Evolutionary conservation across 2,329 filamentous ascomycete species (phyloP).

Genomic region (Rhinocladiella similis): DNA sequence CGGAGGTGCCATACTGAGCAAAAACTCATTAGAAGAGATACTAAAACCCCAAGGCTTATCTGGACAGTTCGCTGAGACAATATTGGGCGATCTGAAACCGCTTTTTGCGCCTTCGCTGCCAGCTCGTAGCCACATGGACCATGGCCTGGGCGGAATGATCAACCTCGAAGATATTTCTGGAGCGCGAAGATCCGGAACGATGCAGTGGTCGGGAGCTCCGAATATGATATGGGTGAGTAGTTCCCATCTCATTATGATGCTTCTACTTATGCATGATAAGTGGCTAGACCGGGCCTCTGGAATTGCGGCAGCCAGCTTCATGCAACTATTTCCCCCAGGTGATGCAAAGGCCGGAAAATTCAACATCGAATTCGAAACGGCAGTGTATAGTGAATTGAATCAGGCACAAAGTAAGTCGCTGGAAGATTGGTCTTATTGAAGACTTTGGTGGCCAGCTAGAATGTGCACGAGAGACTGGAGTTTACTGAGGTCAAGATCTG

Average conservation of each 20-base stretch:
- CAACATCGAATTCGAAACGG: conserved; percentile 13
- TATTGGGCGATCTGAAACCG: conserved; percentile 1
- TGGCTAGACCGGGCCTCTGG: conserved; percentile 26
- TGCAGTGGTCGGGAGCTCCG: conserved; percentile 28
- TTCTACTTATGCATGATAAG: too few relatives aligned
- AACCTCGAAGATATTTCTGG: conserved; percentile 10
- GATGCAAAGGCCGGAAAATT: conserved; percentile 8
- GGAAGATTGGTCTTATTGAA: too few relatives aligned
- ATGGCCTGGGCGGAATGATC: conserved; percentile 11
- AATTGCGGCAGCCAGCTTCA: conserved; percentile 22
- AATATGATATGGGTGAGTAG: conserved; percentile 22
- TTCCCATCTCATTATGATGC: too few relatives aligned
- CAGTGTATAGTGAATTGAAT: background rate
- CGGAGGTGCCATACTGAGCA: conserved; percentile 47
- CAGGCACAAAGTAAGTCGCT: too few relatives aligned
- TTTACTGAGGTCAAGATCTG: too few relatives aligned
- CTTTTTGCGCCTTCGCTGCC: background rate
- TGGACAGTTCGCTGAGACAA: conserved; percentile 34
- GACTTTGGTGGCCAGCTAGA: too few relatives aligned
- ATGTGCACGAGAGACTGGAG: too few relatives aligned
- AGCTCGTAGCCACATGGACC: background rate
- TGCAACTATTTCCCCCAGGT: conserved; percentile 24
- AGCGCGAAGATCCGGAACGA: conserved; percentile 11
- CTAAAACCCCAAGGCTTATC: conserved; percentile 11
- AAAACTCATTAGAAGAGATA: conserved; percentile 61